Base-by-base conservation (phyloP, 768 basidiomycete species). In the Pluteus cervinus region DNA sequence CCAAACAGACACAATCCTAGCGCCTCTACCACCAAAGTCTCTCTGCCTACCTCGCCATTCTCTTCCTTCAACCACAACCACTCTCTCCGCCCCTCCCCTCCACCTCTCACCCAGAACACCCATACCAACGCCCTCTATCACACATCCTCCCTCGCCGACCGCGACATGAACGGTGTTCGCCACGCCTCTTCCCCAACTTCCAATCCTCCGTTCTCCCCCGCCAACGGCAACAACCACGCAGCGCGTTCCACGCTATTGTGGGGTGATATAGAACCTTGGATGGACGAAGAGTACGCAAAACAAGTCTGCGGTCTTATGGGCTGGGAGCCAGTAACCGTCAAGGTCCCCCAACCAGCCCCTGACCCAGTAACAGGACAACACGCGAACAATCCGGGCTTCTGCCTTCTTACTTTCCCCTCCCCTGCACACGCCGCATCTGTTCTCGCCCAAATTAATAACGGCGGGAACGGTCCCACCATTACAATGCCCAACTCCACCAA, bases 201-300 rank as follows among this genome's bases (percentile, higher is more conserved):
- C 24, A 40, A 23, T 32, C 39, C 39, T 7, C 36, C 52, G n/a
- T 44, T 43, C 16, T 45, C 47, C 31, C 45, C 48, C 39, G 17
- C 30, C 33, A 44, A 57, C 37, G 15, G 54, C 39, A 51, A 39
- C 41, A 46, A 49, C 34, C 41, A 44, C 44, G 40, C 64, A 24
- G 58, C 69, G 33, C 73, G 74, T 55, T 73, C 72, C 42, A 84
- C 86, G 28, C 75, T 90, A 48, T 86, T 79, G 72, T 87, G 92
- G 79, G 79, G 81, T 47, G 85, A 88, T 52, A 75, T 94, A 38
- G 91, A 94, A 60, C 79, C 83, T 48, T 94, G 91, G 91, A 93
- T 94, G 92, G 89, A 93, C 64, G 88, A 91, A 75, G 84, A 87
- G 57, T 94, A 92, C 68, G 86, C 81, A 29, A 83, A 85, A 60